Conservation (phyloP, 2,329 filamentous ascomycete genomes). For the Leptoxyphium fumago region DNA sequence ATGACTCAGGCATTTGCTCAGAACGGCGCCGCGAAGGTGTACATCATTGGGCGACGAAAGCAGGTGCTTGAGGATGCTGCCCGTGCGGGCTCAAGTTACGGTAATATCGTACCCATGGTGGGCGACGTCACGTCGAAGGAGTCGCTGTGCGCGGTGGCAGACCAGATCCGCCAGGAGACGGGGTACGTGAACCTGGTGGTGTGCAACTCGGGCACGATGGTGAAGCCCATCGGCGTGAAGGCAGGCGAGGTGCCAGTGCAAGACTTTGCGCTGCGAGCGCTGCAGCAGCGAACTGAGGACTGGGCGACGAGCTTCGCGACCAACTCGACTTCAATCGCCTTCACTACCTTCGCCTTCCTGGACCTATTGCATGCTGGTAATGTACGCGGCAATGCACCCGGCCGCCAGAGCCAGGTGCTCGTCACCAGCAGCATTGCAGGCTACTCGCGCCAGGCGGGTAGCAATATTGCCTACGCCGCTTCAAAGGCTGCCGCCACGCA, state of each 20-base stretch:
- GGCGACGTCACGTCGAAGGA: slow-evolving; percentile 32
- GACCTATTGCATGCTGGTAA: slow-evolving; percentile 27
- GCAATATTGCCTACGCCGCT: slow-evolving; percentile 25
- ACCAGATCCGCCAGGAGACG: slow-evolving; percentile 22
- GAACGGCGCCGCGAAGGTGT: slow-evolving; percentile 38
- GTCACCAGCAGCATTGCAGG: slow-evolving; percentile 33
- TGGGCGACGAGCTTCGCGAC: slow-evolving; percentile 13
- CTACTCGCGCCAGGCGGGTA: slow-evolving; percentile 25
- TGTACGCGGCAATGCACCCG: slow-evolving; percentile 17
- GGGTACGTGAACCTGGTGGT: slow-evolving; percentile 22
- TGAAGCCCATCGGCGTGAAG: slow-evolving; percentile 5
- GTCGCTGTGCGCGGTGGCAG: slow-evolving; percentile 22
- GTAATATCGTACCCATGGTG: slow-evolving; percentile 26
- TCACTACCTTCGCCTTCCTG: slow-evolving; percentile 27
- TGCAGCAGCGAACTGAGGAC: slow-evolving; percentile 8
- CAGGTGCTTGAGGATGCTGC: slow-evolving; percentile 33
- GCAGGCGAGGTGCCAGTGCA: slow-evolving; percentile 5
- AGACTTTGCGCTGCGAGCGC: slow-evolving; percentile 9
- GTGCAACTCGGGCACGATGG: slow-evolving; percentile 23
- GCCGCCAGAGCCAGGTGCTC: slow-evolving; percentile 28
- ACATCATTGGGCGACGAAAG: slow-evolving; percentile 36
- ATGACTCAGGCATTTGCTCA: slow-evolving; percentile 29
- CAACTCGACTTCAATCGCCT: slow-evolving; percentile 23
- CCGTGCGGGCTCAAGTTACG: slow-evolving; percentile 1
- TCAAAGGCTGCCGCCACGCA: slow-evolving; percentile 35